These are phyloP conservation scores for Apiospora phragmitis DNA, from an alignment of 2,329 filamentous ascomycete genomes.

Conservation along the genomic window DNA sequence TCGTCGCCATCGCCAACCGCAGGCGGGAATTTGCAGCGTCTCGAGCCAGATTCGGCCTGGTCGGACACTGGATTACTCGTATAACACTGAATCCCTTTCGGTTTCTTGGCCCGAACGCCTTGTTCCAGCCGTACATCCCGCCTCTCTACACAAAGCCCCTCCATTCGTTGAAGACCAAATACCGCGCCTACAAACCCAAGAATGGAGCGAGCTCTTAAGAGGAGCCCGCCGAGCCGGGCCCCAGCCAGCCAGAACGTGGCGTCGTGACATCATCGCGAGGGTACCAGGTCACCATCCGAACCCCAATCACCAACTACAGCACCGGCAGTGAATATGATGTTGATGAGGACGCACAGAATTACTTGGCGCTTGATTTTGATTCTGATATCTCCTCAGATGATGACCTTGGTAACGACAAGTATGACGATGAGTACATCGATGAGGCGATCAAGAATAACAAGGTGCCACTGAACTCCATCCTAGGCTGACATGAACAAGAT, in stretches of 20 bases:
- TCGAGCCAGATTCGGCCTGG: not conserved
- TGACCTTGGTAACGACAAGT: not conserved
- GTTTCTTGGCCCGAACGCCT: not conserved
- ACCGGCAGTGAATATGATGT: not conserved
- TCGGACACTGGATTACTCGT: slow-evolving; percentile 15
- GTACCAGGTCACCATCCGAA: not conserved
- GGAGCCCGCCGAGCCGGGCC: not conserved
- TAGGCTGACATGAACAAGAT: not conserved
- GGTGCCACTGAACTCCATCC: not conserved
- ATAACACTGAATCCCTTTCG: not conserved
- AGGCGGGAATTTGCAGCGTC: not conserved
- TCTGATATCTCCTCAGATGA: not conserved
- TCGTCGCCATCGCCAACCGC: slow-evolving; percentile 18
- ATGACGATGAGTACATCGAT: not conserved
- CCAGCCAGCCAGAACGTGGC: not conserved
- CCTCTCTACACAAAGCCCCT: not conserved
- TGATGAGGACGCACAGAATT: not conserved
- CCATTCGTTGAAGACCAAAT: not conserved
- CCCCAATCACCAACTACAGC: not conserved
- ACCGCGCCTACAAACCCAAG: not conserved
- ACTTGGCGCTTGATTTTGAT: not conserved
- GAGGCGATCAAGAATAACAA: not conserved
- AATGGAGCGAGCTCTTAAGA: not conserved
- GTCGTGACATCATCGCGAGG: not conserved
- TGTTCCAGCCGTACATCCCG: slow-evolving; percentile 1